These are phyloP conservation scores for Oleoguttula mirabilis DNA, from an alignment of 495 filamentous ascomycete genomes.

Conservation along the genomic window DNA sequence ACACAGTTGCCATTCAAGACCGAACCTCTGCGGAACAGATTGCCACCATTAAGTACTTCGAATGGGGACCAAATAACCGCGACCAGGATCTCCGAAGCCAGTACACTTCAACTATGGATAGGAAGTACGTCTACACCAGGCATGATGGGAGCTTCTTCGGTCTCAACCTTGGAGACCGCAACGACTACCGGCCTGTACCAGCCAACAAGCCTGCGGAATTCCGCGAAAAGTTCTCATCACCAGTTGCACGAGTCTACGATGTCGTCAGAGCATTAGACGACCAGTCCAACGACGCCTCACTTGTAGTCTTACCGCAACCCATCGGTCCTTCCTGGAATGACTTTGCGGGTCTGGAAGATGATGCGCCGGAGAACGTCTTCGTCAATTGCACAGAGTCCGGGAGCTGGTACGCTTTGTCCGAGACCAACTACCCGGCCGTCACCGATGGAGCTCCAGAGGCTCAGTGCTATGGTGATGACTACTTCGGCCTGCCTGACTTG, in stretches of 20 bases:
- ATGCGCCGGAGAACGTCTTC: conserved; percentile 57
- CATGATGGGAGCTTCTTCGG: conserved; percentile 81
- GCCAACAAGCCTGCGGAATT: conserved; percentile 36
- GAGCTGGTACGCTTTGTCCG: conserved; percentile 91
- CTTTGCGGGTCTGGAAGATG: conserved; percentile 41
- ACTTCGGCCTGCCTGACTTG: conserved; percentile 1
- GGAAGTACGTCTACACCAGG: conserved; percentile 74
- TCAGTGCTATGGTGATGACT: conserved; percentile 42
- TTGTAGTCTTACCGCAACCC: conserved; percentile 81
- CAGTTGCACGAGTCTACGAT: conserved; percentile 85
- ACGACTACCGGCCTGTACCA: conserved; percentile 22
- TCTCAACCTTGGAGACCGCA: conserved; percentile 49
- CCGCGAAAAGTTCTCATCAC: conserved; percentile 60
- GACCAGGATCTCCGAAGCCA: conserved; percentile 80
- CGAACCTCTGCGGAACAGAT: conserved; percentile 62
- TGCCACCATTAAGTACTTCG: conserved; percentile 83
- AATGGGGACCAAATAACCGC: conserved; percentile 88
- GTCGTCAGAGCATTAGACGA: conserved; percentile 57
- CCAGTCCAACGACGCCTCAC: conserved; percentile 43
- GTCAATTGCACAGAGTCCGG: conserved; percentile 75
- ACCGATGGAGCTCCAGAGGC: conserved; percentile 57
- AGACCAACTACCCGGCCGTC: conserved; percentile 69
- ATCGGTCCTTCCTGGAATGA: conserved; percentile 49
- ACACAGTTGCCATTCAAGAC: conserved; percentile 73
- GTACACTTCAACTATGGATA: conserved; percentile 66